Evolutionary conservation across 345 rosid genomes (phyloP).

Genomic region (Kandelia obovata): DNA sequence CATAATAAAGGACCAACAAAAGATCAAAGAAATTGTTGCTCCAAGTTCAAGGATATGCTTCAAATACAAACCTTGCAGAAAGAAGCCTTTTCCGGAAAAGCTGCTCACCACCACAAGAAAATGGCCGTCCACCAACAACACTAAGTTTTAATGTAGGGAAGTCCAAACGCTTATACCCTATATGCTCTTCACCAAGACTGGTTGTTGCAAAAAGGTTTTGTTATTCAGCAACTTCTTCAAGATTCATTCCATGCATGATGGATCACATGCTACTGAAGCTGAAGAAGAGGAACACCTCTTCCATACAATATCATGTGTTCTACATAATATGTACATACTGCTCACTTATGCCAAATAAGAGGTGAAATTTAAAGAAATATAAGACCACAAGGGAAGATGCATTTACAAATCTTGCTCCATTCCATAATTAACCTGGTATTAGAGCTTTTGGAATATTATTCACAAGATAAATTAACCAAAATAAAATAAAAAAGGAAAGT

Average conservation of each 20-base stretch:
- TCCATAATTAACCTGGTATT: no score
- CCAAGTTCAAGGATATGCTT: neutral
- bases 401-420: neutral
- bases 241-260: neutral
- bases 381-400: neutral
- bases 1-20: neutral
- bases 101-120: constrained; percentile 71
- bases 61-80: constrained; percentile 45
- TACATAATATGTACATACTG: neutral
- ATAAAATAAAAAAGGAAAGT: no score
- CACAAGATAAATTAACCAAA: no score
- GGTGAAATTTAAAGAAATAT: no score
- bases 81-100: constrained; percentile 56
- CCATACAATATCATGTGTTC: no score
- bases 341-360: neutral
- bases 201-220: constrained; percentile 16
- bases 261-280: neutral
- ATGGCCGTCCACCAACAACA: constrained; percentile 86
- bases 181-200: constrained; percentile 84
- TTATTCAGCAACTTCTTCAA: neutral
- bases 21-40: neutral
- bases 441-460: no score
- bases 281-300: no score
- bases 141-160: constrained; percentile 64
- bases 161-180: constrained; percentile 66